Percentiles rank a stretch among this genome's conserved stretches.
phyloP scores from a whole-genome alignment of 257 asterid species.

The Solanum etuberosum region DNA sequence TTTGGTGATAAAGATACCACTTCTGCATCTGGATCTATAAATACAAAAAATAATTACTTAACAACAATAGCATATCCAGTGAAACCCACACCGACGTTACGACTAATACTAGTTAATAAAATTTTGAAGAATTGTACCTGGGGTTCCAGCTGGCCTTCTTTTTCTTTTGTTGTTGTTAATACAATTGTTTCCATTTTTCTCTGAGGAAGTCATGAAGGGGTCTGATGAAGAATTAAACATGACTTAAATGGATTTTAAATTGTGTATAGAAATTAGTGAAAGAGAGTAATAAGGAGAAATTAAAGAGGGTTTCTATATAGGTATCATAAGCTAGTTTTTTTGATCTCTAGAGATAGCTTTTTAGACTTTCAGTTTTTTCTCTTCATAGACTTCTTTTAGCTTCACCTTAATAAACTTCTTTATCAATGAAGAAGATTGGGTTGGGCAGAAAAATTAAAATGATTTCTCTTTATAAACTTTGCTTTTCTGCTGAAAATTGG shows the following conservation, averaged over 20 bases:
- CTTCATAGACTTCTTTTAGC: not conserved
- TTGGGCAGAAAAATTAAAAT: not conserved
- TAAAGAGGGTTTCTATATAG: slow-evolving; percentile 8
- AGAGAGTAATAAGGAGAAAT: not conserved
- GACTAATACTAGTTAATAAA: no score
- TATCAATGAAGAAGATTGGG: slow-evolving; percentile 2
- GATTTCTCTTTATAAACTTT: not conserved
- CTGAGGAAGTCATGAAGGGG: slow-evolving; percentile 12
- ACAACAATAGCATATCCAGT: no score
- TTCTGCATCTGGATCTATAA: slow-evolving; percentile 12
- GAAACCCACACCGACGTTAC: not conserved
- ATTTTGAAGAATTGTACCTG: slow-evolving; percentile 9
- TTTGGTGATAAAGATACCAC: slow-evolving; percentile 15
- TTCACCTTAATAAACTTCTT: slow-evolving; percentile 11
- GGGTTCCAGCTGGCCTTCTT: slow-evolving; percentile 26
- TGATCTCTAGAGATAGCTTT: slow-evolving; percentile 8
- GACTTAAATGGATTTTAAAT: not conserved
- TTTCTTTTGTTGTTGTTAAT: slow-evolving; percentile 2
- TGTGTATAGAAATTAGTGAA: not conserved
- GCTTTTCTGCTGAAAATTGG: not conserved
- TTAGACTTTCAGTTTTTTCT: slow-evolving; percentile 15
- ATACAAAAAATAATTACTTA: not conserved
- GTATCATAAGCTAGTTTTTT: slow-evolving; percentile 8
- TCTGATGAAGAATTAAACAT: slow-evolving; percentile 24
- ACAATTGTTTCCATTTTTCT: slow-evolving; percentile 1